These are phyloP conservation scores for Eremothecium sinecaudum DNA, from an alignment of 1,139 yeast species.

Conservation along the genomic window DNA sequence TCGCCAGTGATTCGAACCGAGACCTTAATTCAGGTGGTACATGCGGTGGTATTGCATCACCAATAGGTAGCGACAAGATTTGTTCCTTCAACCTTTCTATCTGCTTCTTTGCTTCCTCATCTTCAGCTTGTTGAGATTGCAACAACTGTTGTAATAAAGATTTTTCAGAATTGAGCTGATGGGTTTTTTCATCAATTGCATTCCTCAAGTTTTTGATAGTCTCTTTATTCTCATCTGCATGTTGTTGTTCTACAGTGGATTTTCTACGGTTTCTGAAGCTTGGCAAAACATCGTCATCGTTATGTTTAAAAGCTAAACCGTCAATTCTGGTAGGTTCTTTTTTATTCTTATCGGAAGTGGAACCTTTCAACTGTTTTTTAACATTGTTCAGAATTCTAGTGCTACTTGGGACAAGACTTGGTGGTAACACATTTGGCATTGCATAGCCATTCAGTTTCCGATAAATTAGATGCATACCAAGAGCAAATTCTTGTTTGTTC, in stretches of 20 bases:
- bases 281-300: slow-evolving; percentile 35
- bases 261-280: slow-evolving; percentile 30
- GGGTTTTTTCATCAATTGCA: slow-evolving; percentile 51
- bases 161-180: slow-evolving; percentile 50
- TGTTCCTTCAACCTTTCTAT: slow-evolving; percentile 57
- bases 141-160: slow-evolving; percentile 44
- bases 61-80: slow-evolving; percentile 35
- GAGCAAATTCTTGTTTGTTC: slow-evolving; percentile 70
- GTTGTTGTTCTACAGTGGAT: slow-evolving; percentile 14
- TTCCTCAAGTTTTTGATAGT: slow-evolving; percentile 45
- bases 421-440: slow-evolving; percentile 62
- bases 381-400: slow-evolving; percentile 50
- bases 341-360: slow-evolving; percentile 10
- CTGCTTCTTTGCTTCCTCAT: slow-evolving; percentile 34
- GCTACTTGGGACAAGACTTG: slow-evolving; percentile 74
- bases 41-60: slow-evolving; percentile 26
- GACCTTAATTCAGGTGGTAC: slow-evolving; percentile 20
- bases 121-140: slow-evolving; percentile 17
- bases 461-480: slow-evolving; percentile 76
- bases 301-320: slow-evolving; percentile 31
- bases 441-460: slow-evolving; percentile 65
- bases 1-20: slow-evolving; percentile 42
- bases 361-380: slow-evolving; percentile 49
- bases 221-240: slow-evolving; percentile 11
- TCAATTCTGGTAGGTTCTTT: slow-evolving; percentile 18